Evolutionary conservation across 495 filamentous ascomycete species (phyloP).

Genomic region (Penicillium cataractarum): DNA sequence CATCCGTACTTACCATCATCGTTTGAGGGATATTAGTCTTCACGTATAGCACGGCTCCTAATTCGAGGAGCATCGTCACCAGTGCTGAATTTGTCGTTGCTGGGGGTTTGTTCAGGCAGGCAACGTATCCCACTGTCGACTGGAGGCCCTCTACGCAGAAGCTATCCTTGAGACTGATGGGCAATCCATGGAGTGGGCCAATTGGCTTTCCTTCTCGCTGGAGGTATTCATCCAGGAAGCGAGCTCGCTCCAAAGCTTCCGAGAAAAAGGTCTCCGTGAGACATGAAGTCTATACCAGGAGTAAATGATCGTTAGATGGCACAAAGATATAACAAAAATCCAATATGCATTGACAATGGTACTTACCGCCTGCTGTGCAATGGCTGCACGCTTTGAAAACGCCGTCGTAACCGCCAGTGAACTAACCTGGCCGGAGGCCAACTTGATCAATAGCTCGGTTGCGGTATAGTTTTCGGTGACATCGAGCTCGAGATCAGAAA

Average conservation of each 20-base stretch:
- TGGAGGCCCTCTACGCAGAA: constrained; percentile 45
- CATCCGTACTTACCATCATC: constrained; percentile 35
- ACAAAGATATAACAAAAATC: background rate
- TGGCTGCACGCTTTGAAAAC: constrained; percentile 49
- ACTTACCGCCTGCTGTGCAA: constrained; percentile 35
- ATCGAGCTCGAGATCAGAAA: constrained; percentile 45
- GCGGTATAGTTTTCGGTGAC: constrained; percentile 58
- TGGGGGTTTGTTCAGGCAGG: constrained; percentile 16
- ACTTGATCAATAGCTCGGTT: constrained; percentile 38
- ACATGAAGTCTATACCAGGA: constrained; percentile 35
- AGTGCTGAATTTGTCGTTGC: constrained; percentile 33
- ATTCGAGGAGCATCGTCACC: constrained; percentile 25
- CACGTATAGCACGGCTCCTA: constrained; percentile 53
- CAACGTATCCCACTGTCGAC: constrained; percentile 36
- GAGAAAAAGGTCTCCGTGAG: constrained; percentile 48
- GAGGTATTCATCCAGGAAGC: constrained; percentile 46
- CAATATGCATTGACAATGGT: constrained; percentile 13
- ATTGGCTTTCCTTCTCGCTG: constrained; percentile 40
- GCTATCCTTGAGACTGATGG: constrained; percentile 65
- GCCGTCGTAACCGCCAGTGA: constrained; percentile 50
- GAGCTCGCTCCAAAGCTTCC: constrained; percentile 39
- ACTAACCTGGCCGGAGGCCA: constrained; percentile 34
- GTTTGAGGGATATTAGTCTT: constrained; percentile 60
- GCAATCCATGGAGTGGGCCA: constrained; percentile 64
- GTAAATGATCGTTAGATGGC: background rate